Conservation (phyloP, 1,139 yeast species). For the Yamadazyma sp. region DNA sequence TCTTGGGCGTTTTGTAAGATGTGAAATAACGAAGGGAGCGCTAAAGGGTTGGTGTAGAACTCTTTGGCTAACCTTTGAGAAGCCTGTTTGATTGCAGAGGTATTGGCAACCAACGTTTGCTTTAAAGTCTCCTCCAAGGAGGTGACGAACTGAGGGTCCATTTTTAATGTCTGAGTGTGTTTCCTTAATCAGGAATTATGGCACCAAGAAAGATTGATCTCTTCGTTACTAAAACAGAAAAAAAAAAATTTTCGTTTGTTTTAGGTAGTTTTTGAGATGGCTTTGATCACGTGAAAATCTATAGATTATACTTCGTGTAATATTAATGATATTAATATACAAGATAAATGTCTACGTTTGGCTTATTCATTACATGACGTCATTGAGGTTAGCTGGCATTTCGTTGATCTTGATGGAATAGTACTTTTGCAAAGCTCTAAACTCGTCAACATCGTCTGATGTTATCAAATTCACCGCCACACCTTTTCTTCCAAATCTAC, state of each 20-base stretch:
- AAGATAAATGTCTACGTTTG: neutral
- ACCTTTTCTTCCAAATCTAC: slow-evolving; percentile 95
- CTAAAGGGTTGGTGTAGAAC: slow-evolving; percentile 67
- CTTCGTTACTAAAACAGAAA: neutral
- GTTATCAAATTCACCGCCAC: slow-evolving; percentile 89
- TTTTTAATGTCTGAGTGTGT: slow-evolving; percentile 8
- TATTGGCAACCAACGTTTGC: slow-evolving; percentile 75
- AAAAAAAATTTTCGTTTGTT: slow-evolving; percentile 3
- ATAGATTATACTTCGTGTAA: neutral
- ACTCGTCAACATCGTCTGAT: slow-evolving; percentile 55
- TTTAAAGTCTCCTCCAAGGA: slow-evolving; percentile 76
- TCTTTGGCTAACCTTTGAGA: slow-evolving; percentile 72
- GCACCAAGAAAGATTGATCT: neutral
- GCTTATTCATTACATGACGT: slow-evolving; percentile 20
- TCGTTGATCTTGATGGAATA: slow-evolving; percentile 79
- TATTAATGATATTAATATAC: too few relatives aligned
- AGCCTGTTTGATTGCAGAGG: slow-evolving; percentile 79
- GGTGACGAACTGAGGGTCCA: slow-evolving; percentile 72
- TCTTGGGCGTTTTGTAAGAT: slow-evolving; percentile 68
- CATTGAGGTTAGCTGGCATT: slow-evolving; percentile 80
- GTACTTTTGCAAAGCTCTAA: slow-evolving; percentile 72
- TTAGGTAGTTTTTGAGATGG: slow-evolving; percentile 3
- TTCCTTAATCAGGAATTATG: neutral
- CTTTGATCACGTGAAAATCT: slow-evolving; percentile 2
- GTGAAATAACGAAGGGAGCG: slow-evolving; percentile 82